Base-by-base conservation (phyloP, 1,284 basidiomycete species). In the Ceratobasidium sp. region DNA sequence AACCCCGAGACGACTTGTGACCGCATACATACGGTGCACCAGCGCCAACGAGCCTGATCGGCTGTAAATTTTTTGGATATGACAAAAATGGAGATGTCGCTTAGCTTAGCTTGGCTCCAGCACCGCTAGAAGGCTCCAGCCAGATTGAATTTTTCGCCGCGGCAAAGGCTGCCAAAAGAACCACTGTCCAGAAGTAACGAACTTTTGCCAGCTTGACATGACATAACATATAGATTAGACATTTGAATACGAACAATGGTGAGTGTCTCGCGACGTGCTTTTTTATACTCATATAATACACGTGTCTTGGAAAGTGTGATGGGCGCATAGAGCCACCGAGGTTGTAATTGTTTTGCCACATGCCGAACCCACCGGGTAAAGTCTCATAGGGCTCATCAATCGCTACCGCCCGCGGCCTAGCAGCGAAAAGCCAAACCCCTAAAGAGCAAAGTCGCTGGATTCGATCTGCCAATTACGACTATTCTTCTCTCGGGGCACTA, bases 1-100 rank as follows among this genome's bases (percentile, higher is more conserved):
- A 85, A 82, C 82, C 69, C 53, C 65, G 68, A 47, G 68, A 73
- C 23, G 68, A 73, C 45, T 17, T 60, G 47, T 73, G 56, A 60
- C 56, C 51, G 51, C 53, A 53, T 42, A 42, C 53, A 58, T 17
- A 13, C 61, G 61, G 61, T 26, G 31, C 37, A 23, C 61, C 23
- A 28, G 60, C n/a, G 54, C 37, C 61, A 47, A 33, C 3, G 15
- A 33, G 37, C 49, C 13, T 31, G 67, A 61, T 49, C 68, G 33
- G 31, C 42, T 73, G 68, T 61, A 73, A 61, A 73, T 20, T n/a
- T 60, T 45, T 35, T 60, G 54, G 54, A 42, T 73, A n/a, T 47
- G 54, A 35, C 47, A 31, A 13, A 47, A 73, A 47, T 73, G 68
- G 56, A 61, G 31, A 51, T 51, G 17, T 53, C 49, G 45, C 65